Evolutionary conservation across 2,329 filamentous ascomycete species (phyloP).

Genomic region (Fusarium tupiense): DNA sequence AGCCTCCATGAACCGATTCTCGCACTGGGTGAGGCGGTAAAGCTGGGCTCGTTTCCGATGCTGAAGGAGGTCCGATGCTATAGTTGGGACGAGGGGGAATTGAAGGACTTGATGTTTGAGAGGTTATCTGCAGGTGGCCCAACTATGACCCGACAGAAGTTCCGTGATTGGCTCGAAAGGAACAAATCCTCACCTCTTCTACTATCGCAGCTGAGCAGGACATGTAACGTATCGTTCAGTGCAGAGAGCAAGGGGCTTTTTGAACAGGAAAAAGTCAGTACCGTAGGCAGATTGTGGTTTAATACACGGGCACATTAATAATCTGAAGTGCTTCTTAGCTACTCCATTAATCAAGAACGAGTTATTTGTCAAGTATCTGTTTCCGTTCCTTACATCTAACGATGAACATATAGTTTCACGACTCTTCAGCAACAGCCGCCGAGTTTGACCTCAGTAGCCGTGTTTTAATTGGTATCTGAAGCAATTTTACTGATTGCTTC

Average conservation of each 20-base stretch:
- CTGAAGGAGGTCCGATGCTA: neutral
- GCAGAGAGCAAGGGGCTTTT: neutral
- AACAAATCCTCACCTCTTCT: neutral
- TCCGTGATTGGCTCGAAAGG: fast-evolving
- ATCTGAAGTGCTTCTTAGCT: neutral
- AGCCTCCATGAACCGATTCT: neutral
- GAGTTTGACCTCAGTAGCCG: neutral
- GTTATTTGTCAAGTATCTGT: too few species aligned
- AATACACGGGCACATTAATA: too few species aligned
- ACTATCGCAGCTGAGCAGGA: neutral
- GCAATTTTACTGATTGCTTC: neutral
- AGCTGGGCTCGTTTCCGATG: neutral
- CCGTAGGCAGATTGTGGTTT: too few species aligned
- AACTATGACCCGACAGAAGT: neutral
- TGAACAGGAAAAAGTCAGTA: neutral
- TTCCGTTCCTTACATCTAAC: fast-evolving
- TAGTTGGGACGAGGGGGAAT: fast-evolving
- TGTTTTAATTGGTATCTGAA: neutral
- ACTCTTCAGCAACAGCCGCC: too few species aligned
- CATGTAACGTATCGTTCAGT: neutral
- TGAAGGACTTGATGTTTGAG: fast-evolving
- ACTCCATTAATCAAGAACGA: too few species aligned
- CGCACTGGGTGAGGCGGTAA: neutral
- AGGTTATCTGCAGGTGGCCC: fast-evolving
- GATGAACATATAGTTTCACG: neutral